Conservation (phyloP, 225 moss, liverwort and hornwort species). For the Climacium dendroides region DNA sequence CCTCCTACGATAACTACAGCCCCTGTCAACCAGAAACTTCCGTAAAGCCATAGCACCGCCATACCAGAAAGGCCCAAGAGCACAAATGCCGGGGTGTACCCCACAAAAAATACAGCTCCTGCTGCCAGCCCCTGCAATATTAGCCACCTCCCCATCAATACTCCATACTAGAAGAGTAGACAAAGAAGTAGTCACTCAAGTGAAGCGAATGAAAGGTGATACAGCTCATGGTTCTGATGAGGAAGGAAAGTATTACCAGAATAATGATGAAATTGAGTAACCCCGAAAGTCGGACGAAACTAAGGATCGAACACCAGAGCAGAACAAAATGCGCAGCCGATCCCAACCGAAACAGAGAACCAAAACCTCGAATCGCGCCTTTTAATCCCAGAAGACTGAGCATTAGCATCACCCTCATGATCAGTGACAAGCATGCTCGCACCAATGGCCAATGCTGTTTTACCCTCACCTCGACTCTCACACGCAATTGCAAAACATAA, state of each 20-base stretch:
- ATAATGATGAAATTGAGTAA: constrained; percentile 47
- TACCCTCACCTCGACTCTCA: constrained; percentile 28
- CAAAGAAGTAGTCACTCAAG: background rate
- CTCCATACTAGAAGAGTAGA: background rate
- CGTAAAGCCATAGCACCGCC: constrained; percentile 75
- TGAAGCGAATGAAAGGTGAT: background rate
- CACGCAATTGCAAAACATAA: constrained; percentile 24
- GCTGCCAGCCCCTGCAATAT: constrained; percentile 62
- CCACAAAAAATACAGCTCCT: constrained; percentile 52
- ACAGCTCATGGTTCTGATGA: background rate
- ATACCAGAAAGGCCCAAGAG: constrained; percentile 47
- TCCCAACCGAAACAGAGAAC: constrained; percentile 66
- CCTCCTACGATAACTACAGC: constrained; percentile 67
- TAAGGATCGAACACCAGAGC: constrained; percentile 78
- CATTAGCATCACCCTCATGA: constrained; percentile 49
- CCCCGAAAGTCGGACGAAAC: constrained; percentile 65
- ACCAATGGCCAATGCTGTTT: constrained; percentile 52
- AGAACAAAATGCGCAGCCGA: constrained; percentile 77
- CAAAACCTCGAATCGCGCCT: constrained; percentile 71
- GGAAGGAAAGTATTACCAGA: constrained; percentile 38
- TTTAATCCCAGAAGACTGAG: constrained; percentile 61
- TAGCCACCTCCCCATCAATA: constrained; percentile 21
- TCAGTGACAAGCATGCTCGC: constrained; percentile 46
- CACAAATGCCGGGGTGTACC: constrained; percentile 60
- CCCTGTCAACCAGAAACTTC: constrained; percentile 90